Conservation (phyloP, 306 rosid species). For the Prunus persica region Prunus_persica_NCBIv2 NC_034009.1:36223001-36223500, state of each 20-base stretch:
- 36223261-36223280: neutral
- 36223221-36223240: neutral
- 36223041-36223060: neutral
- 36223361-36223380: conserved; percentile 73
- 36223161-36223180: neutral
- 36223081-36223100: neutral
- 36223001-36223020: neutral
- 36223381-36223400: conserved; percentile 58
- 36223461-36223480: conserved; percentile 84
- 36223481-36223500: conserved; percentile 80
- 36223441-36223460: conserved; percentile 81
- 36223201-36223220: neutral
- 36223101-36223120: neutral
- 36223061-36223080: neutral
- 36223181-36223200: conserved; percentile 4
- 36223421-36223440: conserved; percentile 96
- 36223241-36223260: neutral
- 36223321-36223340: conserved; percentile 77
- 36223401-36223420: conserved; percentile 75
- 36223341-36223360: conserved; percentile 71
- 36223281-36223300: neutral
- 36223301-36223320: conserved; percentile 3
- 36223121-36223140: neutral
- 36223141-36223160: neutral
- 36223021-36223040: neutral